Evolutionary conservation across 202 grass and related monocot genomes (phyloP).

Genomic region (Carex arenaria): DNA sequence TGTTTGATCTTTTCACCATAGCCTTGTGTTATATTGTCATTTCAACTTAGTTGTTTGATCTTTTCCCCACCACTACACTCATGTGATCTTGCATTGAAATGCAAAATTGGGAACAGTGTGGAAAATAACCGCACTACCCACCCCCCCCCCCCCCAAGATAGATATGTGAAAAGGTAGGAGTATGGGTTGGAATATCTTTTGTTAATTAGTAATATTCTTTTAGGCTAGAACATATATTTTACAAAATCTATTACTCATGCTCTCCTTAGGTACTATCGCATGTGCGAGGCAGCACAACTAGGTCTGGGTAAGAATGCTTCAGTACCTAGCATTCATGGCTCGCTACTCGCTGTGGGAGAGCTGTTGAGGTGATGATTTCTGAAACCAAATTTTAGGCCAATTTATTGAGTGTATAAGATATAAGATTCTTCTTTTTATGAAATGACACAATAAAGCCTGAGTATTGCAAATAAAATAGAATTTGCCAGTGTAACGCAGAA

Average conservation of each 20-base stretch:
- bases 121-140: background rate
- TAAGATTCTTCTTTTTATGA: background rate
- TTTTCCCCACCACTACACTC: background rate
- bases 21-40: background rate
- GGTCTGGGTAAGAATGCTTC: constrained; percentile 93
- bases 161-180: background rate
- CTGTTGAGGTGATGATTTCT: constrained; percentile 61
- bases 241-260: background rate
- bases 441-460: background rate
- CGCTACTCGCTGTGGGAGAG: constrained; percentile 93
- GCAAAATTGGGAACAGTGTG: background rate
- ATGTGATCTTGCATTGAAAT: background rate
- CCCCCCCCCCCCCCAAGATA: background rate
- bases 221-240: background rate
- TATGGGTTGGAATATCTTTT: background rate
- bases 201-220: background rate
- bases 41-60: background rate
- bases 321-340: constrained; percentile 98
- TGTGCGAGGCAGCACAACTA: constrained; percentile 97
- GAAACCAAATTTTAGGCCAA: background rate
- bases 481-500: background rate
- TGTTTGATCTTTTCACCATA: background rate
- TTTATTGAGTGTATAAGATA: background rate
- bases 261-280: constrained; percentile 79
- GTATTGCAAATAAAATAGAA: background rate